phyloP scores from a whole-genome alignment of 2,329 filamentous ascomycete species.

The Microsporum ferrugineum region DNA sequence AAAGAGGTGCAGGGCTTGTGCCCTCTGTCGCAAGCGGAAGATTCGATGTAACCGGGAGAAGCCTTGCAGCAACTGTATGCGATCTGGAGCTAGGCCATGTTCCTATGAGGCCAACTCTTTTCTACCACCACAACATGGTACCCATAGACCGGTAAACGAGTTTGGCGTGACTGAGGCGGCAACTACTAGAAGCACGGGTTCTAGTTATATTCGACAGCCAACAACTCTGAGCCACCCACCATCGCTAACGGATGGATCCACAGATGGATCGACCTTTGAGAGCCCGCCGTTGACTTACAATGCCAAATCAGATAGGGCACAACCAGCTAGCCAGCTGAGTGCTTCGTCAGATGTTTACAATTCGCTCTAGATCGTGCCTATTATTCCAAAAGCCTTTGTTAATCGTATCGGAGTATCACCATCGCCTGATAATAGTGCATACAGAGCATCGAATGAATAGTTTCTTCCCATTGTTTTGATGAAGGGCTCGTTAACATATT shows the following conservation, averaged over 20 bases:
- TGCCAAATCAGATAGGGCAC: neutral
- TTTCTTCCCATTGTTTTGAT: neutral
- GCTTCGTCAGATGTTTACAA: neutral
- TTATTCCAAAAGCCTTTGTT: neutral
- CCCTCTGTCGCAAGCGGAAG: slow-evolving; percentile 49
- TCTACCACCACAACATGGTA: slow-evolving; percentile 11
- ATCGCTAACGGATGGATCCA: slow-evolving; percentile 7
- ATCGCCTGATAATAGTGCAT: neutral
- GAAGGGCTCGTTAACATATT: neutral
- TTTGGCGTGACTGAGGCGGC: neutral
- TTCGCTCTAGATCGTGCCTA: neutral
- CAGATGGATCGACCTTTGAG: slow-evolving; percentile 16
- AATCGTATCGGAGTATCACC: neutral
- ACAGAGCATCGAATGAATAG: neutral
- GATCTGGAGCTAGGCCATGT: slow-evolving; percentile 43
- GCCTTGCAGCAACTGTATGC: slow-evolving; percentile 51
- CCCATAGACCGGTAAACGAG: neutral
- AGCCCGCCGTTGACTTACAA: slow-evolving; percentile 21
- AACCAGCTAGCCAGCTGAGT: too few relatives aligned
- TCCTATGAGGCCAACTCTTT: slow-evolving; percentile 32
- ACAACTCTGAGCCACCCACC: slow-evolving; percentile 11
- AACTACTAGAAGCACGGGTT: neutral
- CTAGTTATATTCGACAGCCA: slow-evolving; percentile 6
- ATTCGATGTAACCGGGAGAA: slow-evolving; percentile 49
- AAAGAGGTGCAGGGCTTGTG: slow-evolving; percentile 37